A percentile compares a stretch with the other conserved stretches of the same genome.
These are phyloP conservation scores for Desmodesmus armatus DNA, from an alignment of 139 green algal species.

Conservation along the genomic window DNA sequence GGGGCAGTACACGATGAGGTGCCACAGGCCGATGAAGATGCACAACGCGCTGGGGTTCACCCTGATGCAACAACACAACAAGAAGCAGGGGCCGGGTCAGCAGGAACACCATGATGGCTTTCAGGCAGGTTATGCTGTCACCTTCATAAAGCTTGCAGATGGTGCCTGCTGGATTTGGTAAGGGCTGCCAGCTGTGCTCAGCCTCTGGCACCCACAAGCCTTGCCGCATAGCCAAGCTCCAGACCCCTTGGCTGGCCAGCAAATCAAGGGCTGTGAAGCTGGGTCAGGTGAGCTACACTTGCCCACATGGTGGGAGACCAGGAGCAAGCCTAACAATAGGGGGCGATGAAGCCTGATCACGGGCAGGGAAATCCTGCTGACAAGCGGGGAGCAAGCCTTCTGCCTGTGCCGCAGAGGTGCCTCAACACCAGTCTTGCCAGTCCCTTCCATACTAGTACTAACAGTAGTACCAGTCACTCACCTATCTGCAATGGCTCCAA, in stretches of 20 bases:
- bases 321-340: no score
- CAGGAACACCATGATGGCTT: no score
- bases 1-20: slow-evolving; percentile 46
- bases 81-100: background rate
- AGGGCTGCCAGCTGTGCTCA: background rate
- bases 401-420: slow-evolving; percentile 9
- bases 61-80: background rate
- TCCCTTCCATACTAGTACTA: background rate
- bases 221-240: background rate
- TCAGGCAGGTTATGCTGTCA: no score
- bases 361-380: background rate
- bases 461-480: background rate
- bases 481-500: slow-evolving; percentile 27
- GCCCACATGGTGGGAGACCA: background rate
- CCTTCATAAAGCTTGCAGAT: no score
- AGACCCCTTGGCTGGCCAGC: background rate
- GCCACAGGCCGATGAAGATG: slow-evolving; percentile 40
- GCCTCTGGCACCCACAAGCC: background rate
- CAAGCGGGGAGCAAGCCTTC: background rate
- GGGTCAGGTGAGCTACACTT: background rate
- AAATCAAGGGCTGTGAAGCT: background rate
- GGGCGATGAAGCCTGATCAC: background rate
- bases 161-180: no score
- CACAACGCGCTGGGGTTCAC: slow-evolving; percentile 25
- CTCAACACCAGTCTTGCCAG: background rate